Percentiles rank a stretch among this genome's conserved stretches.
Conservation (phyloP, 2,329 filamentous ascomycete species). For the Verticillium nonalfalfae region DNA sequence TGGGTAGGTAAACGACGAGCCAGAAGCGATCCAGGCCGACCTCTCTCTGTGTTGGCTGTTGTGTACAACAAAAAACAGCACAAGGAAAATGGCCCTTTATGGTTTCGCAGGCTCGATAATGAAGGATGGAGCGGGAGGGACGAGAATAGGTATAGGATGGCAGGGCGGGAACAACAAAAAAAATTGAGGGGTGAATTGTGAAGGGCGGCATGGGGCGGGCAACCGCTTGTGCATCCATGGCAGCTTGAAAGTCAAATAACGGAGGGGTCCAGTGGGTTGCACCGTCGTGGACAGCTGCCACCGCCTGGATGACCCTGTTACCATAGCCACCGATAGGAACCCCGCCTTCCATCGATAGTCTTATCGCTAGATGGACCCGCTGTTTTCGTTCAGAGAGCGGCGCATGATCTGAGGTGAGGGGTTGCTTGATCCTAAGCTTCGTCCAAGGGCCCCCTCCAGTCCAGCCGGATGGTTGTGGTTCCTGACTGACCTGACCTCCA, state of each 20-base stretch:
- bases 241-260: neutral
- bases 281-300: neutral
- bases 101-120: neutral
- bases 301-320: neutral
- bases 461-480: neutral
- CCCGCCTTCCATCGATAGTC: neutral
- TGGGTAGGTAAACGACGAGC: neutral
- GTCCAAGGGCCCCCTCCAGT: neutral
- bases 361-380: neutral
- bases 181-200: neutral
- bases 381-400: neutral
- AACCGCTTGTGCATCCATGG: too few relatives aligned
- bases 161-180: neutral
- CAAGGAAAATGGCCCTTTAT: neutral
- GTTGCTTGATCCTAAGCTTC: neutral
- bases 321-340: neutral
- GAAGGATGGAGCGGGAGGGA: neutral
- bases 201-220: neutral
- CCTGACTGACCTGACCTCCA: too few relatives aligned
- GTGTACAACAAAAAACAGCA: neutral
- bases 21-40: neutral
- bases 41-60: neutral
- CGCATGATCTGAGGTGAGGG: neutral
- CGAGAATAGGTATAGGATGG: neutral
- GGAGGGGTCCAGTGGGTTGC: neutral